Conservation (phyloP, 2,329 filamentous ascomycete species). For the Trichophyton verrucosum region DNA sequence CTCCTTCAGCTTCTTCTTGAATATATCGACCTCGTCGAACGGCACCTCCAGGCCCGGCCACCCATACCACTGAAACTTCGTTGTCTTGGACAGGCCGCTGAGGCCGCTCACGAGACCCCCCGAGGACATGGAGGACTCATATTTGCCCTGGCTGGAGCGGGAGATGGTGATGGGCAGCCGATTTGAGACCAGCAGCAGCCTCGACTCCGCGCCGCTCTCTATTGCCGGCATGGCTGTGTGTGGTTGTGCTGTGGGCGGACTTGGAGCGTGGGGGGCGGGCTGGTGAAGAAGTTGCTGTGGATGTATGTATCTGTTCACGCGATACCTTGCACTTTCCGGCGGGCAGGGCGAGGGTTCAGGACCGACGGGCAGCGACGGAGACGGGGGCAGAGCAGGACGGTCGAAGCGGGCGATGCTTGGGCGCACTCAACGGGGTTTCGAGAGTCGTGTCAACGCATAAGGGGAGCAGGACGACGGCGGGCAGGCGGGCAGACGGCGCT, state of each 20-base stretch:
- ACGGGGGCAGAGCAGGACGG: not conserved
- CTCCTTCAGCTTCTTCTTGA: conserved; percentile 68
- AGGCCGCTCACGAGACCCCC: conserved; percentile 89
- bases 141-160: conserved; percentile 78
- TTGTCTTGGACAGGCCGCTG: conserved; percentile 81
- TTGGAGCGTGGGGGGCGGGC: not conserved
- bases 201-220: conserved; percentile 26
- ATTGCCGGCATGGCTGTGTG: conserved; percentile 23
- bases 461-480: not conserved
- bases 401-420: not conserved
- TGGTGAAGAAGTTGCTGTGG: not conserved
- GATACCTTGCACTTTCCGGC: not conserved
- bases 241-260: not conserved
- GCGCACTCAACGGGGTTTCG: not conserved
- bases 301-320: not conserved
- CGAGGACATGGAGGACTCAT: conserved; percentile 91
- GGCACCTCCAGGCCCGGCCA: conserved; percentile 93
- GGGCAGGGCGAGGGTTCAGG: not conserved
- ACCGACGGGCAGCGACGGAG: not conserved
- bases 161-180: conserved; percentile 95
- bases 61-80: conserved; percentile 95
- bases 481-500: not conserved
- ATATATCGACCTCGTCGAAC: conserved; percentile 60
- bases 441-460: not conserved
- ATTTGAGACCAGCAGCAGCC: conserved; percentile 80